These are phyloP conservation scores for Calonectria pseudoturangicola DNA, from an alignment of 2,329 filamentous ascomycete species.

Conservation along the genomic window DNA sequence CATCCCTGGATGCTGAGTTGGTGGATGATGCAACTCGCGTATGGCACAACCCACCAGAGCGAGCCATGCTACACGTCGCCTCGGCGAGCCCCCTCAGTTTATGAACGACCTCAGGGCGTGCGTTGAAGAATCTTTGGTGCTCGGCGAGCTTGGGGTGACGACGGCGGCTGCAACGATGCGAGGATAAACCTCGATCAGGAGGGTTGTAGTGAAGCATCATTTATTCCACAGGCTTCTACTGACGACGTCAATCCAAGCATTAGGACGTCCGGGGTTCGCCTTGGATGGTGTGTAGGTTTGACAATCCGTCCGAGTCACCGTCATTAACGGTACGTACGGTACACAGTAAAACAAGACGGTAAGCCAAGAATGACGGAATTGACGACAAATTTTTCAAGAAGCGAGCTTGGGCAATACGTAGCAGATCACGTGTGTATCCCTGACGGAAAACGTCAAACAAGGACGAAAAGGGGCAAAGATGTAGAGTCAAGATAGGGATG, in stretches of 20 bases:
- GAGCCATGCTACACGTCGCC: slow-evolving; percentile 16
- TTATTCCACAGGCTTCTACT: slow-evolving; percentile 42
- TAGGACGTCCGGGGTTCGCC: slow-evolving; percentile 26
- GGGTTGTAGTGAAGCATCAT: neutral
- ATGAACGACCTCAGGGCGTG: neutral
- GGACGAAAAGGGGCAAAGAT: slow-evolving; percentile 24
- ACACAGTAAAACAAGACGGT: slow-evolving; percentile 28
- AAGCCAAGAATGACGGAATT: slow-evolving; percentile 40
- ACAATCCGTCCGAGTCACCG: slow-evolving; percentile 16
- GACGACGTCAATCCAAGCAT: slow-evolving; percentile 50
- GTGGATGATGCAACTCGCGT: slow-evolving; percentile 50
- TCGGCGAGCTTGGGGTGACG: slow-evolving; percentile 1
- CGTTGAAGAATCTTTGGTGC: slow-evolving; percentile 11
- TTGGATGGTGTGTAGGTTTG: slow-evolving; percentile 18
- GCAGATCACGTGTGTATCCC: slow-evolving; percentile 48
- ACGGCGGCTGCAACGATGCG: slow-evolving; percentile 12
- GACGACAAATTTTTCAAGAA: slow-evolving; percentile 41
- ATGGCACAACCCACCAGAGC: slow-evolving; percentile 41
- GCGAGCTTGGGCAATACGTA: slow-evolving; percentile 26
- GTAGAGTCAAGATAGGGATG: slow-evolving; percentile 33
- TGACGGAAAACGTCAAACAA: slow-evolving; percentile 33
- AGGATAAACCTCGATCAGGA: neutral
- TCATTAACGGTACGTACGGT: slow-evolving; percentile 38
- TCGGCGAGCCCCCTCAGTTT: slow-evolving; percentile 2
- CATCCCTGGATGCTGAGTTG: slow-evolving; percentile 42